Percentiles rank a stretch among this genome's conserved stretches.
Evolutionary conservation across 768 basidiomycete genomes (phyloP).

Genomic region (Suillus americanus): DNA sequence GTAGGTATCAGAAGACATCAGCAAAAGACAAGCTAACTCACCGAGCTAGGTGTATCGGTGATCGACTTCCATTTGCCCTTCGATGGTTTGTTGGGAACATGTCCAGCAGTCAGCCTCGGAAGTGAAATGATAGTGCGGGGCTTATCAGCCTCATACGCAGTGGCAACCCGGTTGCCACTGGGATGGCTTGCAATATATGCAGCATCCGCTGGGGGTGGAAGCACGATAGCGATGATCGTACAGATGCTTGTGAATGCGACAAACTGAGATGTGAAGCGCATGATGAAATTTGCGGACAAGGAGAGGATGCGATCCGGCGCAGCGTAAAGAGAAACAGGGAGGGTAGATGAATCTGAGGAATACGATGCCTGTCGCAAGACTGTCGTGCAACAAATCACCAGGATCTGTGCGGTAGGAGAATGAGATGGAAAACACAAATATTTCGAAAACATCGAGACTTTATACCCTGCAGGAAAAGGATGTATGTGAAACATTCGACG

Average conservation of each 20-base stretch:
- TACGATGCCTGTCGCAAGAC: neutral
- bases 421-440: constrained; percentile 34
- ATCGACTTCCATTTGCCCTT: neutral
- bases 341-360: neutral
- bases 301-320: constrained; percentile 16
- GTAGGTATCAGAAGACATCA: neutral
- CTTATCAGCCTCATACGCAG: neutral
- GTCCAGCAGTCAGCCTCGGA: neutral
- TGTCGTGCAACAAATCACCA: constrained; percentile 43
- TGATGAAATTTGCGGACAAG: constrained; percentile 27
- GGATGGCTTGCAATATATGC: constrained; percentile 34
- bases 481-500: neutral
- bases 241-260: constrained; percentile 45
- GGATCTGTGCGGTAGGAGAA: constrained; percentile 46
- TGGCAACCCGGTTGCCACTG: constrained; percentile 5
- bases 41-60: neutral
- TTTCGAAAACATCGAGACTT: neutral
- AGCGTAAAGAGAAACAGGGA: neutral
- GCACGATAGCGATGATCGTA: constrained; percentile 42
- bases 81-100: neutral
- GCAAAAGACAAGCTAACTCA: neutral
- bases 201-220: constrained; percentile 38
- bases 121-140: neutral
- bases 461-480: neutral
- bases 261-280: constrained; percentile 55